Conservation (phyloP, 83 land plant genomes). For the Larix sibirica region DNA sequence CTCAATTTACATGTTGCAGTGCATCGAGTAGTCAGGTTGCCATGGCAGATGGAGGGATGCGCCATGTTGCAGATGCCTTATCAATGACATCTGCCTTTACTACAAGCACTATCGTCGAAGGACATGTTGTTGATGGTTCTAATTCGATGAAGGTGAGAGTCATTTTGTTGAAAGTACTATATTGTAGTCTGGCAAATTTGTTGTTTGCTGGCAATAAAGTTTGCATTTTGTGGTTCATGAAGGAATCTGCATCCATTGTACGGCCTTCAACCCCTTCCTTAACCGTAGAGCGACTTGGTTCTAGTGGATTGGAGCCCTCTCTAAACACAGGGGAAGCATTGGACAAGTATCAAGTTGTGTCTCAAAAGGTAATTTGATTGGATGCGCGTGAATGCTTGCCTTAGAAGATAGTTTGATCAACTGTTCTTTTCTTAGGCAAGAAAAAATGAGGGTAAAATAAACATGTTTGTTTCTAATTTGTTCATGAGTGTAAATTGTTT, state of each 20-base stretch:
- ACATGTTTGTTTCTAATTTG: too few relatives aligned
- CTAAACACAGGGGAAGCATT: constrained; percentile 77
- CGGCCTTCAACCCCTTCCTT: constrained; percentile 29
- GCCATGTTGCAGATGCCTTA: constrained; percentile 28
- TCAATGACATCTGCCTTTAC: constrained; percentile 26
- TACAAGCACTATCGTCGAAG: constrained; percentile 24
- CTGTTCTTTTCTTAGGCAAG: too few relatives aligned
- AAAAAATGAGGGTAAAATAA: too few relatives aligned
- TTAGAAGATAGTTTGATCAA: too few relatives aligned
- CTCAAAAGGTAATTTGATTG: constrained; percentile 66
- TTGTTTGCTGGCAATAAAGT: background rate
- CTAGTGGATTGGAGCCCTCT: constrained; percentile 51
- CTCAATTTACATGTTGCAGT: constrained; percentile 17
- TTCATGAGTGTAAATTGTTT: too few relatives aligned
- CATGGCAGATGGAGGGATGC: constrained; percentile 24
- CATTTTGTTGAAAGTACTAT: background rate
- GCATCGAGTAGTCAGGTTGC: constrained; percentile 24
- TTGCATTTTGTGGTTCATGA: background rate
- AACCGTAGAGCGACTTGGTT: constrained; percentile 41
- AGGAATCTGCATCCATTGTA: constrained; percentile 44
- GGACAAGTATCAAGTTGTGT: constrained; percentile 68
- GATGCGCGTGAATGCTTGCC: too few relatives aligned
- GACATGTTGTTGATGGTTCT: background rate
- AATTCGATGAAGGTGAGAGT: constrained; percentile 5
- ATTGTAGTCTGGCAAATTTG: background rate